These are phyloP conservation scores for Oryza meridionalis DNA, from an alignment of 176 grass and related monocot genomes.

Conservation along the genomic window DNA sequence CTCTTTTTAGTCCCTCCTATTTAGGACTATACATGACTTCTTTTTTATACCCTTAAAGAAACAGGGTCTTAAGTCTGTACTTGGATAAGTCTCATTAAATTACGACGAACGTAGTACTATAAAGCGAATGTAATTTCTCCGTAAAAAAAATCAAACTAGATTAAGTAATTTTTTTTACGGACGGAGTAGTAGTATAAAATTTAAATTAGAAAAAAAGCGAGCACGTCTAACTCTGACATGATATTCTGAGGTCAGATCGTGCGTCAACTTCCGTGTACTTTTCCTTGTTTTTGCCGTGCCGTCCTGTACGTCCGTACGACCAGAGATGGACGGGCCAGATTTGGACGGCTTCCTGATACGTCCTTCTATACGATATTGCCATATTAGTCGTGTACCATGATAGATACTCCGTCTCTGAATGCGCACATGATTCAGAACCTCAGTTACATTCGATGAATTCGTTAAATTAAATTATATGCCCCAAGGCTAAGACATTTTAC, in stretches of 20 bases:
- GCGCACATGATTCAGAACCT: not conserved
- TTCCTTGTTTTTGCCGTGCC: not conserved
- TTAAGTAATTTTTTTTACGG: too few relatives aligned
- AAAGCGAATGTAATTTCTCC: too few relatives aligned
- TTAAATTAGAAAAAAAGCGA: too few relatives aligned
- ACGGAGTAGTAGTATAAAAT: too few relatives aligned
- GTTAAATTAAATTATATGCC: not conserved
- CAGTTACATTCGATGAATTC: not conserved
- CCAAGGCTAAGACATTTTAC: not conserved
- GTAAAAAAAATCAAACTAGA: too few relatives aligned
- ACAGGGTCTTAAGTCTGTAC: too few relatives aligned
- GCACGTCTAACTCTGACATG: not conserved
- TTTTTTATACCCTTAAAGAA: too few relatives aligned
- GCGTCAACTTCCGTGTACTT: not conserved
- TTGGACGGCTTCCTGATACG: not conserved
- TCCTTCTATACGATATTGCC: not conserved
- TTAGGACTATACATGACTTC: too few relatives aligned
- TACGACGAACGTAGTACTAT: too few relatives aligned
- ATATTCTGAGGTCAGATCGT: not conserved
- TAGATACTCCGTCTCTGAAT: not conserved
- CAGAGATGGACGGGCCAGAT: not conserved
- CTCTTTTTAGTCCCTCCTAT: too few relatives aligned
- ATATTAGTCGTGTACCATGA: not conserved
- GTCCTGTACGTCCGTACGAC: not conserved
- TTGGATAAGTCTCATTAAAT: too few relatives aligned